Base-by-base conservation (phyloP, 371 early-diverging fungal genomes). In the Rhizomucor miehei region DNA sequence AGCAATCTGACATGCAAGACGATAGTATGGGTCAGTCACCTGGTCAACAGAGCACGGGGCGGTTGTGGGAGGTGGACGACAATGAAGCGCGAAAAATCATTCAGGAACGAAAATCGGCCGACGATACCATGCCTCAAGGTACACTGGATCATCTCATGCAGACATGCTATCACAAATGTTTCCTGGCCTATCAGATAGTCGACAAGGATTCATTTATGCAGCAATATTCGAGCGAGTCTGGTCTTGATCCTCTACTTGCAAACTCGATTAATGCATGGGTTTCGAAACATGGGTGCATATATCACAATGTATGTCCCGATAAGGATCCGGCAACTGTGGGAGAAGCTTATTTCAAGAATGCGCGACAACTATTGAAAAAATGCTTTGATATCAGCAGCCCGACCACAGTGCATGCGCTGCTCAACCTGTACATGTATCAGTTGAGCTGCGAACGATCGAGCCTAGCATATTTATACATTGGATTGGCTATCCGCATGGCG, bases 381-480 rank as follows among this genome's bases (percentile, higher is more conserved):
- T 72, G 79, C 21, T 80, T 81, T 60, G 80, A 80, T 59, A 72
- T 75, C 39, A 76, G 79, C 12, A 77, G 74, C 40, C 69, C 78
- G 16, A 69, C 70, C 2, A 84, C 84, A 1, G 68, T 84, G 16
- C 82, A 84, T 35, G 82, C 84, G 0, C 59, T 84, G 0, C 57
- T 84, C 44, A 79, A 81, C 44, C 62, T 84, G 6, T 84, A 84
- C 67, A 81, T 82, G 82, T 84, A 82, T 37, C 84, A 84, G 46
- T 55, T 81, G 19, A 77, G 71, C 52, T 70, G 73, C 25, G 84
- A 80, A 17, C 68, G 80, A n/a, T 76, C 84, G 2, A 75, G 77
- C 50, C 56, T 80, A 41, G 78, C 82, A 13, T 80, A 80, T 57
- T 69, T 80, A 24, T 81, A 84, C 35, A 81, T 78, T 46, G 82